These are phyloP conservation scores for Plasmodium berghei DNA, from an alignment of 169 alveolate species.

Conservation along the genomic window DNA sequence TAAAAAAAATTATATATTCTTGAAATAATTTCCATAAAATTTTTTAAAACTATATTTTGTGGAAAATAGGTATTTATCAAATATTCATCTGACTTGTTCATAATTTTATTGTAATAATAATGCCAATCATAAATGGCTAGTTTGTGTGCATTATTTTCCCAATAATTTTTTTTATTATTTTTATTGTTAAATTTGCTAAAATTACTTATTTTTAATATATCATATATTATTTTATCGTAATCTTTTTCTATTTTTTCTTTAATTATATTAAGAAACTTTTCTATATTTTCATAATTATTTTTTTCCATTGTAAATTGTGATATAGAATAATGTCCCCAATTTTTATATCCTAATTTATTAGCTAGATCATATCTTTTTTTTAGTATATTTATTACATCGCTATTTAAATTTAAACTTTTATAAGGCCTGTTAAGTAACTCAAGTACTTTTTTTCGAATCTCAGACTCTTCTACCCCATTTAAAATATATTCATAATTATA, in stretches of 20 bases:
- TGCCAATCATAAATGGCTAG: conserved; percentile 40
- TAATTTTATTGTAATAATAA: conserved; percentile 38
- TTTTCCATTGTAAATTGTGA: conserved; percentile 60
- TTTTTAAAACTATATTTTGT: conserved; percentile 15
- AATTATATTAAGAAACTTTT: conserved; percentile 23
- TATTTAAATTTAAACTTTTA: conserved; percentile 23
- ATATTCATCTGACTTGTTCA: conserved; percentile 57
- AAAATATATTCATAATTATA: conserved; percentile 62
- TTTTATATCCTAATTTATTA: conserved; percentile 35
- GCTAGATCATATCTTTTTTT: conserved; percentile 71
- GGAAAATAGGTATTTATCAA: conserved; percentile 53
- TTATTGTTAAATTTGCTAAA: background rate
- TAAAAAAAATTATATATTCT: conserved; percentile 43
- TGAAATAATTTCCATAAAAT: conserved; percentile 35
- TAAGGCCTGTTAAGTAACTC: conserved; percentile 45
- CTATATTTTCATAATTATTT: conserved; percentile 21
- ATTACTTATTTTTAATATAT: conserved; percentile 9
- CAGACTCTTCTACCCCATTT: conserved; percentile 16
- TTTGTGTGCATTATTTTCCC: background rate
- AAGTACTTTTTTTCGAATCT: conserved; percentile 31
- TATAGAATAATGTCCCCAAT: conserved; percentile 53
- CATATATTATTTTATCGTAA: conserved; percentile 4
- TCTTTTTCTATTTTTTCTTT: conserved; percentile 31
- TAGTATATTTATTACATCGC: conserved; percentile 55
- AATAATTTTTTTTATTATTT: background rate